A percentile compares a stretch with the other conserved stretches of the same genome.
Conservation (phyloP, 1,139 yeast genomes). For the Candida labiduridarum region DNA sequence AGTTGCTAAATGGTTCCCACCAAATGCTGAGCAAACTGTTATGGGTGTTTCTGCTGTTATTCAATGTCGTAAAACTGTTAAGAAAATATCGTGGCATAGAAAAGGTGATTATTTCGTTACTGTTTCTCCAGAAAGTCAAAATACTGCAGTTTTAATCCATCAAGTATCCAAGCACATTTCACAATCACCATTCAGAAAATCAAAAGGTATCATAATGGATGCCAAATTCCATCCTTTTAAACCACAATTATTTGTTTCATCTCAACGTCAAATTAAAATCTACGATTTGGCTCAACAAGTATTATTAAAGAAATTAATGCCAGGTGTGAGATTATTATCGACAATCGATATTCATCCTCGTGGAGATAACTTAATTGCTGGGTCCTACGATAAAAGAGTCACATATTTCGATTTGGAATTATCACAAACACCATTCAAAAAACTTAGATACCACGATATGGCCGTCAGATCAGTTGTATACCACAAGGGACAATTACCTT, state of each 20-base stretch:
- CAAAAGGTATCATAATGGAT: slow-evolving; percentile 93
- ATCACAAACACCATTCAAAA: slow-evolving; percentile 88
- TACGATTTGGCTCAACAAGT: slow-evolving; percentile 89
- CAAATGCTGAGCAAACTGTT: slow-evolving; percentile 60
- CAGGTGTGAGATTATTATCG: slow-evolving; percentile 96
- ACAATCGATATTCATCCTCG: slow-evolving; percentile 92
- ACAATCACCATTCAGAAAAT: slow-evolving; percentile 94
- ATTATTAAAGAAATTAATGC: slow-evolving; percentile 78
- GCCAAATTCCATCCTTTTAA: slow-evolving; percentile 97
- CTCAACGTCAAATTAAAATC: slow-evolving; percentile 88
- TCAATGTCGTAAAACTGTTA: slow-evolving; percentile 71
- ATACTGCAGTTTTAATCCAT: slow-evolving; percentile 89
- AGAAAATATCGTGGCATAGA: slow-evolving; percentile 92
- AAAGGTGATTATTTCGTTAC: slow-evolving; percentile 96
- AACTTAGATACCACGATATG: slow-evolving; percentile 89
- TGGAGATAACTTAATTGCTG: slow-evolving; percentile 92
- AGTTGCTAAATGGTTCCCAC: slow-evolving; percentile 84
- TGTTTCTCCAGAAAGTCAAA: slow-evolving; percentile 87
- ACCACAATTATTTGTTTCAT: slow-evolving; percentile 91
- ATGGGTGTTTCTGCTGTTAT: slow-evolving; percentile 74
- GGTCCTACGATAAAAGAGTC: slow-evolving; percentile 92
- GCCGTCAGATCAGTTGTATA: slow-evolving; percentile 88
- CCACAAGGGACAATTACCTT: slow-evolving; percentile 84
- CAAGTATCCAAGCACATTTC: slow-evolving; percentile 92
- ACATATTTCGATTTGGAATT: slow-evolving; percentile 97